phyloP scores from a whole-genome alignment of 163 green algal genomes.

The Chlorella variabilis region DNA sequence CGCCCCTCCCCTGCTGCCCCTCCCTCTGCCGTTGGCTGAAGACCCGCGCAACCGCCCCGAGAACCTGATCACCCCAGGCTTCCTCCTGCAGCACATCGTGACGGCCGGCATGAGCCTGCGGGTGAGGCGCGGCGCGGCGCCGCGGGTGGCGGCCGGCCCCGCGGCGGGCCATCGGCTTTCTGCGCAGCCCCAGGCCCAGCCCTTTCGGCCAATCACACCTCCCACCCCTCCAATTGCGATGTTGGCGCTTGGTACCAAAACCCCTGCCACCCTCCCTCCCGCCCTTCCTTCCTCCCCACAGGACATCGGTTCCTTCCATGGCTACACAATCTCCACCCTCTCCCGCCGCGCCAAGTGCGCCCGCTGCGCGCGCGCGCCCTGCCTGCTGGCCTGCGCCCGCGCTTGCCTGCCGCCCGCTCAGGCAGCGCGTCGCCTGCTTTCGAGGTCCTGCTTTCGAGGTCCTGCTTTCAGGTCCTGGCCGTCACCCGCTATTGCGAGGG shows the following conservation, averaged over 20 bases:
- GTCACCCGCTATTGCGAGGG: no score
- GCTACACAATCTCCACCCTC: constrained; percentile 34
- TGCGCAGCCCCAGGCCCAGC: no score
- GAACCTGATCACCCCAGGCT: constrained; percentile 16
- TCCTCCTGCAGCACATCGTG: constrained; percentile 29
- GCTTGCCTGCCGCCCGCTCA: not conserved
- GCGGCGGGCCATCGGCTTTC: no score
- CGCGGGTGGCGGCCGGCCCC: not conserved
- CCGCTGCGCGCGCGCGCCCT: no score
- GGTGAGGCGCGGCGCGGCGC: constrained; percentile 19
- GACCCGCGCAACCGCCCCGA: constrained; percentile 27
- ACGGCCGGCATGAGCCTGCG: constrained; percentile 16
- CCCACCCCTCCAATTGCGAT: no score
- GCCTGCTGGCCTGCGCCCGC: not conserved
- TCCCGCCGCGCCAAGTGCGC: constrained; percentile 31
- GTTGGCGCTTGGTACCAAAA: not conserved
- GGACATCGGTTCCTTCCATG: constrained; percentile 25
- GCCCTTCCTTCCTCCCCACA: not conserved
- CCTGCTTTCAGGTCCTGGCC: no score
- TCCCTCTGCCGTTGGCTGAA: not conserved
- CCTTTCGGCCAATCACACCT: no score
- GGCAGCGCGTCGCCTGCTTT: not conserved
- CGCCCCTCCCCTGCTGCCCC: no score
- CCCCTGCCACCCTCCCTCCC: not conserved
- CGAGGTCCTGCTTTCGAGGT: not conserved